Conservation (phyloP, 805 yeast species). For the Sugiyamaella floridensis region DNA sequence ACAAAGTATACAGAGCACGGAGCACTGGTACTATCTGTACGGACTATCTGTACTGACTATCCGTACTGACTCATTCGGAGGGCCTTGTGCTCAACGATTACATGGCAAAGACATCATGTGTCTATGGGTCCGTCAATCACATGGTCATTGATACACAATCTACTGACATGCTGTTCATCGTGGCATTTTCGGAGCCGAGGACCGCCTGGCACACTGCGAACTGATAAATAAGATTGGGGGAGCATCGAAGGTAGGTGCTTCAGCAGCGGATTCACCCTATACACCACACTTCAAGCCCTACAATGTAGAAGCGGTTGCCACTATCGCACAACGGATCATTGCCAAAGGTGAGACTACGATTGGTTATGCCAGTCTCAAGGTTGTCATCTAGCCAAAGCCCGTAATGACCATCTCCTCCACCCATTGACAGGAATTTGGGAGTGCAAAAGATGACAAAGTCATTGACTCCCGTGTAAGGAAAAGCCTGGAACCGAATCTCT, state of each 20-base stretch:
- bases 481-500: constrained; percentile 59
- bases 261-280: constrained; percentile 28
- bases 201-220: too few species aligned
- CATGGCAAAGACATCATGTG: too few species aligned
- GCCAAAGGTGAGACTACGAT: constrained; percentile 77
- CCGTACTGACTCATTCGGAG: too few species aligned
- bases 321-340: constrained; percentile 70
- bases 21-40: too few species aligned
- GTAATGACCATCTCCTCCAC: constrained; percentile 88
- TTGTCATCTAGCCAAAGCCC: constrained; percentile 84
- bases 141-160: too few species aligned
- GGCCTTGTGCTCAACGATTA: not conserved
- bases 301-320: constrained; percentile 52
- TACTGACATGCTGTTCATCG: too few species aligned
- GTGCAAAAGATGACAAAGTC: constrained; percentile 82
- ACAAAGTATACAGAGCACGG: too few species aligned
- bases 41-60: too few species aligned
- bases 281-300: constrained; percentile 82
- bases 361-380: constrained; percentile 68
- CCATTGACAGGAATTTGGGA: constrained; percentile 68
- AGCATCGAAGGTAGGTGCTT: too few species aligned
- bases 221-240: not conserved
- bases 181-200: too few species aligned
- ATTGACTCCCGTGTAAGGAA: constrained; percentile 80
- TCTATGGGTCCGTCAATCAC: too few species aligned